Base-by-base conservation (phyloP, 805 yeast genomes). In the Barnettozyma wickerhamii region DNA sequence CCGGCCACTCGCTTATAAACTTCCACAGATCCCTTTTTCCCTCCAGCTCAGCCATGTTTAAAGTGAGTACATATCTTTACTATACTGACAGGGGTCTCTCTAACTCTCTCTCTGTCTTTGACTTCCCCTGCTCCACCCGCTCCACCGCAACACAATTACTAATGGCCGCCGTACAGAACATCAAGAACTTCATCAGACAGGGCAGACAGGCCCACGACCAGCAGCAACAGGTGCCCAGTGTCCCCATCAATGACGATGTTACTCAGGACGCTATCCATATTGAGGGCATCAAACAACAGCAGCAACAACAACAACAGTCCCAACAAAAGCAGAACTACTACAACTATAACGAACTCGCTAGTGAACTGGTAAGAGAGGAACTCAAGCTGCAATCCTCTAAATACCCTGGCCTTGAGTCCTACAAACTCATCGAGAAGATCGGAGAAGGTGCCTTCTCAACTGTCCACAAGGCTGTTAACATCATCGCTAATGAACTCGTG, bases 391-490 rank as follows among this genome's bases (percentile, higher is more conserved):
- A 53, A 35, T 41, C 40, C 29, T 18, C 52, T 4, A 41, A 50
- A 38, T 58, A 47, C 30, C 53, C 57, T 2, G 63, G 61, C 3
- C 34, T 60, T 21, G 55, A 51, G n/a, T 39, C 49, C 4, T 67
- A 67, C 45, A 53, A 52, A 27, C 46, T 67, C 18, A 37, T 62
- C 30, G 69, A 64, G 30, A 61, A 64, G 43, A 64, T 84, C 14
- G 91, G 93, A 1, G 90, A 84, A 56, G 98, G 98, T 7, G 97
- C 97, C 0, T 90, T 91, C 58, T 86, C 95, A 3, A 72, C 76
- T 10, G 98, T 91, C 5, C 86, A 79, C 65, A 79, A 75, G 56
- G 95, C 95, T 0, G 56, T 66, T 13, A 81, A 81, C 51, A 48
- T 63, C 4, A 49, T 50, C 10, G 57, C 68, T 24, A 60, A 72